Evolutionary conservation across 805 yeast species (phyloP).

Genomic region (Lachancea sp.): DNA sequence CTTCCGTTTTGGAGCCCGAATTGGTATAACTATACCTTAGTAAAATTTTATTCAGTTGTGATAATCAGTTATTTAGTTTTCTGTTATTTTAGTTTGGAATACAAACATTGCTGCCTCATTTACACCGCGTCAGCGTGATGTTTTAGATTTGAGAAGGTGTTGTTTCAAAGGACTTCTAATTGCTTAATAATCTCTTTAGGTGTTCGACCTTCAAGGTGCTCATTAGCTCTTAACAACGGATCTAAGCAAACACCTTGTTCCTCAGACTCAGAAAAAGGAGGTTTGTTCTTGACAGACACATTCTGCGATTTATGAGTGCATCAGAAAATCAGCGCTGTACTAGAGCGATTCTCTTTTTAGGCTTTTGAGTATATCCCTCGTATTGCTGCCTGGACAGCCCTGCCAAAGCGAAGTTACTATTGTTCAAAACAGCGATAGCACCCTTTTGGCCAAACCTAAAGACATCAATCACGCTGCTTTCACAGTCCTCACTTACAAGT

Average conservation of each 20-base stretch:
- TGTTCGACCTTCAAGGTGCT: background rate
- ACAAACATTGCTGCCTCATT: no score
- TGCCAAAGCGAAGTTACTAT: slow-evolving; percentile 82
- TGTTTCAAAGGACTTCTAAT: no score
- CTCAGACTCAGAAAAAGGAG: slow-evolving; percentile 76
- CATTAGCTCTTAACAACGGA: slow-evolving; percentile 70
- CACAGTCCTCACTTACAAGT: slow-evolving; percentile 83
- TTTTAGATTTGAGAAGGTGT: no score
- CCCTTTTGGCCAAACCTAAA: slow-evolving; percentile 98
- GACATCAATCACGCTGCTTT: slow-evolving; percentile 92
- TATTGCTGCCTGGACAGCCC: slow-evolving; percentile 62
- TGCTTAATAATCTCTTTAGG: no score
- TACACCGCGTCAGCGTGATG: no score
- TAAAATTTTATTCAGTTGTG: no score
- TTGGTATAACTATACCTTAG: no score
- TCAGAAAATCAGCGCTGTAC: slow-evolving; percentile 88
- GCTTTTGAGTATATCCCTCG: slow-evolving; percentile 59
- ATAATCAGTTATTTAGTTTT: no score
- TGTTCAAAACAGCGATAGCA: slow-evolving; percentile 80
- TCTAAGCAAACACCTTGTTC: slow-evolving; percentile 84
- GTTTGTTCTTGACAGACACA: slow-evolving; percentile 81
- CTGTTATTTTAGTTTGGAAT: no score
- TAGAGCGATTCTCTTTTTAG: slow-evolving; percentile 66
- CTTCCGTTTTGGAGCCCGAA: no score
- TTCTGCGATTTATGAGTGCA: slow-evolving; percentile 73